These are phyloP conservation scores for Takashimella koratensis DNA, from an alignment of 1,284 basidiomycete genomes.

Conservation along the genomic window DNA sequence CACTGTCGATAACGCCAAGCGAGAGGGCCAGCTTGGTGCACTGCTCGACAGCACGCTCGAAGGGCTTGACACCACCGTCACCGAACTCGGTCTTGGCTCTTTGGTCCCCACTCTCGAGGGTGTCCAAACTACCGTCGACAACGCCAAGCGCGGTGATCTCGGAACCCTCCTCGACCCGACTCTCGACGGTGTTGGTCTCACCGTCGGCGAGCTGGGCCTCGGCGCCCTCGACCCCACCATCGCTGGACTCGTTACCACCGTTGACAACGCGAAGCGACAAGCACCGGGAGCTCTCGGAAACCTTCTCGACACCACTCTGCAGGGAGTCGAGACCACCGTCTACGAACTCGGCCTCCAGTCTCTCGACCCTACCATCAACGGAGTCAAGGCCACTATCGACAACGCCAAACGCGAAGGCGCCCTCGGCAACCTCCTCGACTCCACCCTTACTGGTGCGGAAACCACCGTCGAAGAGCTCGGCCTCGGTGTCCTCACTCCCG, in stretches of 20 bases:
- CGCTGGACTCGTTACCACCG: not conserved
- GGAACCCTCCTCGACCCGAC: conserved; percentile 6
- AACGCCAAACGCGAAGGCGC: conserved; percentile 1
- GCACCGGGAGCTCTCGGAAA: not conserved
- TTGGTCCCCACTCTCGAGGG: conserved; percentile 2
- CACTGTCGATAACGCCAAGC: conserved; percentile 1
- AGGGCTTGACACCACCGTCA: conserved; percentile 5
- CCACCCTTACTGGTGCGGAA: conserved; percentile 5
- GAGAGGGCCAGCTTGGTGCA: not conserved
- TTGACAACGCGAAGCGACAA: not conserved
- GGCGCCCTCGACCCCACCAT: not conserved
- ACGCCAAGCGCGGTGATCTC: conserved; percentile 1
- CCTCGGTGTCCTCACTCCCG: not conserved
- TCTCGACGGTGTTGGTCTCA: conserved; percentile 5
- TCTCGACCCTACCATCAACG: not conserved
- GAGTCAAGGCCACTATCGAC: conserved; percentile 1
- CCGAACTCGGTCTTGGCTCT: conserved; percentile 4
- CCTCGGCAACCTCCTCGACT: conserved; percentile 4
- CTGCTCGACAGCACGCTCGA: conserved; percentile 6
- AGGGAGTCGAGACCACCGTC: conserved; percentile 5
- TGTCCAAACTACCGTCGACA: not conserved
- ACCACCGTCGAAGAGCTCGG: conserved; percentile 7
- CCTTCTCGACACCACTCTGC: conserved; percentile 5
- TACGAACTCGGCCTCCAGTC: conserved; percentile 6
- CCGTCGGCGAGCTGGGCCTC: conserved; percentile 7